Evolutionary conservation across 805 yeast genomes (phyloP).

Genomic region (Wickerhamomyces rabaulensis): DNA sequence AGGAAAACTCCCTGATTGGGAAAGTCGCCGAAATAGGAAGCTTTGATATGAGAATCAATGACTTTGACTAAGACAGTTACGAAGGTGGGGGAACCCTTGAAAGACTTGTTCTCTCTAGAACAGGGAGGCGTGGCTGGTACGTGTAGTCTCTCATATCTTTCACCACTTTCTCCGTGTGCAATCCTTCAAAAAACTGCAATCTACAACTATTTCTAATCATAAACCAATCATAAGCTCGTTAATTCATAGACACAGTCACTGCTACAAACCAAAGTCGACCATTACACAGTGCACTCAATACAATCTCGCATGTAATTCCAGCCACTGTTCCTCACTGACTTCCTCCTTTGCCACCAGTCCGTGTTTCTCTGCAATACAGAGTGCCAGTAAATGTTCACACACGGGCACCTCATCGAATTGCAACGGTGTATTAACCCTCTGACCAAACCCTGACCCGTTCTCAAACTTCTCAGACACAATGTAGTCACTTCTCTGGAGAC

Average conservation of each 20-base stretch:
- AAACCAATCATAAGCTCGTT: too few relatives aligned
- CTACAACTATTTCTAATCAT: too few relatives aligned
- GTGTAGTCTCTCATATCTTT: too few relatives aligned
- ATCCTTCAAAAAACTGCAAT: too few relatives aligned
- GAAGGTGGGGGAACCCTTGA: too few relatives aligned
- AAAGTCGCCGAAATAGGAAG: background rate
- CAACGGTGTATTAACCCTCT: background rate
- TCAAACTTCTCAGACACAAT: background rate
- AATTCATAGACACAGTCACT: too few relatives aligned
- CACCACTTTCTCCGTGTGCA: too few relatives aligned
- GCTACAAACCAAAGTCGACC: too few relatives aligned
- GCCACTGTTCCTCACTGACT: background rate
- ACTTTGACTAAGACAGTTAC: background rate
- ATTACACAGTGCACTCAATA: background rate
- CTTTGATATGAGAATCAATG: background rate
- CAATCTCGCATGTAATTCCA: background rate
- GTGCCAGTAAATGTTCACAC: conserved; percentile 10
- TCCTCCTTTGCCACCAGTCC: background rate
- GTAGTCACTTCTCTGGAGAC: background rate
- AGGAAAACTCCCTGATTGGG: background rate
- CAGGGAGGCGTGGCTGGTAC: too few relatives aligned
- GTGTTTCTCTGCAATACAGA: background rate
- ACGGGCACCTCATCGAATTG: conserved; percentile 5
- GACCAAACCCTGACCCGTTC: background rate
- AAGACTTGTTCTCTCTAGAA: too few relatives aligned